Base-by-base conservation (phyloP, 495 filamentous ascomycete species). In the Articulospora tetracladia region DNA sequence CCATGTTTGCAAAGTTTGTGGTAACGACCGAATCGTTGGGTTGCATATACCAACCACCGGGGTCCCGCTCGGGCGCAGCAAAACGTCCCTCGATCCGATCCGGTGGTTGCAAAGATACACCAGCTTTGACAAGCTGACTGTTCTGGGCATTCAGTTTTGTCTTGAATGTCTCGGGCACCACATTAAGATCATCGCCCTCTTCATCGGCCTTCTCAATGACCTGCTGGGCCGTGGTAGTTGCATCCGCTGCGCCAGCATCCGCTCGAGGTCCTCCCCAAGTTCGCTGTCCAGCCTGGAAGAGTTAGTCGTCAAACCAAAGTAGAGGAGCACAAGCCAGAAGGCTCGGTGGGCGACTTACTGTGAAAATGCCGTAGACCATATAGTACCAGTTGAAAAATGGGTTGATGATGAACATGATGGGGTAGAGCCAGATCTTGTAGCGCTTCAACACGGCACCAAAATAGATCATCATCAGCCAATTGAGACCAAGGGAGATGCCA, bases 361-460 rank as follows among this genome's bases (percentile, higher is more conserved):
- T 50, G 23, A 96, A 97, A 28, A 86, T 86, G 44, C 84, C 84
- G 69, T 87, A 87, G 2, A 97, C 88, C 89, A 97, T 96, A 76
- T 98, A 98, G 36, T 91, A 79, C 94, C 94, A 98, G 73, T 98
- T 98, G 80, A 98, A 93, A 70, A 97, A 96, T 0, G 94, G 94
- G 68, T 97, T 97, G 59, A 97, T 69, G 53, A 96, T 72, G 69
- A 98, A 98, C 93, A 98, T 97, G 56, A 98, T 53, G 0, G 93
- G 92, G 69, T 98, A 98, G 0, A 97, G 80, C 89, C 89, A 93
- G 59, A 92, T 85, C 77, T 98, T 98, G 75, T 83, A 96, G 13
- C 94, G 86, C 66, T 86, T 89, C 58, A 98, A 82, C 69, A 88
- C 90, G 34, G 86, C 76, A 13, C 91, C 93, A 67, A 98, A 97